A percentile compares a stretch with the other conserved stretches of the same genome.
These are phyloP conservation scores for Blastobotrys robertii DNA, from an alignment of 805 yeast genomes.

Conservation along the genomic window DNA sequence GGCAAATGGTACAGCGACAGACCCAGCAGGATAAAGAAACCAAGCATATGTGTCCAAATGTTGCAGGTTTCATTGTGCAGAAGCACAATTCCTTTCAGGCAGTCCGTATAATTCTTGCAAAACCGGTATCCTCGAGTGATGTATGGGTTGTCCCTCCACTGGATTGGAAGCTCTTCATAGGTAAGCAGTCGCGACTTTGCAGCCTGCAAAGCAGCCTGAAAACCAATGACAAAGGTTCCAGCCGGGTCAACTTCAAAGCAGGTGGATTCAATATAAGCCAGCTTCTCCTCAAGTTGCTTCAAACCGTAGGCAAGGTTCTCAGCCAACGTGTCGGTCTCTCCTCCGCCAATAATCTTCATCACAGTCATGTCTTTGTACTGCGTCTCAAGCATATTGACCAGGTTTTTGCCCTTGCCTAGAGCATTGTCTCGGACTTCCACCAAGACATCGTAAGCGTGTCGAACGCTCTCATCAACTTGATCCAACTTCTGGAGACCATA, in stretches of 20 bases:
- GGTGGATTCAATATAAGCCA: slow-evolving; percentile 24
- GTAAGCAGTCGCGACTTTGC: slow-evolving; percentile 44
- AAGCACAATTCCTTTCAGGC: slow-evolving; percentile 49
- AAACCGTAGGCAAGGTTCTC: slow-evolving; percentile 17
- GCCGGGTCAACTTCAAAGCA: slow-evolving; percentile 5
- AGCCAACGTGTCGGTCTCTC: not conserved
- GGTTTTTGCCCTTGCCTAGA: slow-evolving; percentile 25
- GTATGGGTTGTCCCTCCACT: slow-evolving; percentile 88
- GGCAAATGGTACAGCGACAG: slow-evolving; percentile 59
- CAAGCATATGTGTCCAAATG: slow-evolving; percentile 86
- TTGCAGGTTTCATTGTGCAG: slow-evolving; percentile 84
- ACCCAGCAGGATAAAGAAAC: slow-evolving; percentile 49
- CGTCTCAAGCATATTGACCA: slow-evolving; percentile 23
- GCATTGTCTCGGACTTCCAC: slow-evolving; percentile 24
- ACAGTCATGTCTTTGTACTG: slow-evolving; percentile 13
- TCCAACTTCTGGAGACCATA: slow-evolving; percentile 22
- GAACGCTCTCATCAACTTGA: slow-evolving; percentile 24
- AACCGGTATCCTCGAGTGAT: slow-evolving; percentile 82
- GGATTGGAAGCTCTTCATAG: slow-evolving; percentile 80
- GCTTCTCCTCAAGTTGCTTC: slow-evolving; percentile 25
- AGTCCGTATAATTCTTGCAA: slow-evolving; percentile 49
- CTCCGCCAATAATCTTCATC: not conserved
- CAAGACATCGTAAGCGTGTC: slow-evolving; percentile 20
- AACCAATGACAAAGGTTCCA: slow-evolving; percentile 5
- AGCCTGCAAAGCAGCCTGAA: slow-evolving; percentile 18